Evolutionary conservation across 2,329 filamentous ascomycete genomes (phyloP).

Genomic region (Aureobasidium pullulans): DNA sequence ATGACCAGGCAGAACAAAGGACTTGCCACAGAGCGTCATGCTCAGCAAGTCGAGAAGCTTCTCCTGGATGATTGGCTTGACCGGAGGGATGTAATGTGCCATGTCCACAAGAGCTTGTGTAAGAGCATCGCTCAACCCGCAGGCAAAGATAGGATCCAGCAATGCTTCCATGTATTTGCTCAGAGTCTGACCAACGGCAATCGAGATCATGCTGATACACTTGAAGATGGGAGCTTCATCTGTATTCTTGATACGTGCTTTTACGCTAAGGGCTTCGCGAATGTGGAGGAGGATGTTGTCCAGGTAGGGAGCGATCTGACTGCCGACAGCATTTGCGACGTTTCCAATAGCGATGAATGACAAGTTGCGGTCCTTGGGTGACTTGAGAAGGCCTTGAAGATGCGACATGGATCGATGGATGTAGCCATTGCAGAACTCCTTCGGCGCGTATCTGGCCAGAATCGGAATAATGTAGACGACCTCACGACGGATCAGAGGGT

Average conservation of each 20-base stretch:
- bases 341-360: slow-evolving; percentile 95
- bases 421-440: slow-evolving; percentile 80
- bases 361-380: slow-evolving; percentile 87
- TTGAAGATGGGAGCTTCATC: slow-evolving; percentile 79
- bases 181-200: slow-evolving; percentile 89
- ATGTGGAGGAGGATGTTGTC: slow-evolving; percentile 93
- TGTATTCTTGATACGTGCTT: slow-evolving; percentile 57
- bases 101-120: slow-evolving; percentile 96
- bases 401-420: slow-evolving; percentile 97
- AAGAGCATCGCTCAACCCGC: slow-evolving; percentile 84
- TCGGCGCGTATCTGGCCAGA: slow-evolving; percentile 83
- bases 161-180: slow-evolving; percentile 98
- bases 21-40: slow-evolving; percentile 82
- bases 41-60: slow-evolving; percentile 91
- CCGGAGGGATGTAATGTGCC: slow-evolving; percentile 96
- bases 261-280: slow-evolving; percentile 76
- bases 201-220: slow-evolving; percentile 92
- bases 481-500: slow-evolving; percentile 78
- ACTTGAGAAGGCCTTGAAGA: slow-evolving; percentile 85
- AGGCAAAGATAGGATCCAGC: slow-evolving; percentile 93
- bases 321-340: slow-evolving; percentile 92
- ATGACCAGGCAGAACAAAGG: slow-evolving; percentile 86
- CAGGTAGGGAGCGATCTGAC: slow-evolving; percentile 87
- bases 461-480: slow-evolving; percentile 88
- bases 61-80: slow-evolving; percentile 88